Percentiles rank a stretch among this genome's conserved stretches.
phyloP scores from a whole-genome alignment of 2,329 filamentous ascomycete genomes.

The Myriangium duriaei region DNA sequence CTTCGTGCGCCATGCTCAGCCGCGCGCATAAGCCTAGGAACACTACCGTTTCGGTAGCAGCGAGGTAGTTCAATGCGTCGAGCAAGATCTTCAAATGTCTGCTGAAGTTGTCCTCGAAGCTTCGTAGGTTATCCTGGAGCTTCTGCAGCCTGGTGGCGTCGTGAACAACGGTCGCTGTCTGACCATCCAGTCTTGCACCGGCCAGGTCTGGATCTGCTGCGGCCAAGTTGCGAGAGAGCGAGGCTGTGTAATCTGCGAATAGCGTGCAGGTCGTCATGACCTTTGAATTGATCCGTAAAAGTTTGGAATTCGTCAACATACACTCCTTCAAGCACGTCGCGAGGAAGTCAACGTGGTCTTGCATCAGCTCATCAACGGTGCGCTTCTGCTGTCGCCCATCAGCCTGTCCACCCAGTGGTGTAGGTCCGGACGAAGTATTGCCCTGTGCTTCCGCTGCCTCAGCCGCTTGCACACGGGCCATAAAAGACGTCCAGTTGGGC shows the following conservation, averaged over 20 bases:
- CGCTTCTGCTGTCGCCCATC: constrained; percentile 43
- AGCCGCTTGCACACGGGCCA: constrained; percentile 61
- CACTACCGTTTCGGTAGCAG: constrained; percentile 92
- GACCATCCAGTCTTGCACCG: constrained; percentile 19
- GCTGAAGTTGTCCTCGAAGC: constrained; percentile 89
- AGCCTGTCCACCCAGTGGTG: constrained; percentile 13
- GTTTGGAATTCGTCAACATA: constrained; percentile 94
- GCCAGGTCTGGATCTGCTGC: constrained; percentile 70
- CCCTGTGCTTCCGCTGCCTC: constrained; percentile 38
- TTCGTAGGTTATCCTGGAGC: constrained; percentile 73
- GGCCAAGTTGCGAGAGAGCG: constrained; percentile 72
- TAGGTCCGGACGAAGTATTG: constrained; percentile 13
- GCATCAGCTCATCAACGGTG: constrained; percentile 96
- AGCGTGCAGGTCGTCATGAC: constrained; percentile 91
- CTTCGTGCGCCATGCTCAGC: constrained; percentile 69
- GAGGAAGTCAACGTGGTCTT: constrained; percentile 95
- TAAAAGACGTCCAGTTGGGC: constrained; percentile 89
- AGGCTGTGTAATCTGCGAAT: constrained; percentile 82
- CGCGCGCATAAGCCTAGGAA: constrained; percentile 76
- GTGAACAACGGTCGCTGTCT: constrained; percentile 19
- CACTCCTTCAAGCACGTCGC: constrained; percentile 98
- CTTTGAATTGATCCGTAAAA: constrained; percentile 90
- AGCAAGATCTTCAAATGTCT: constrained; percentile 85
- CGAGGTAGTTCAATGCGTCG: constrained; percentile 92
- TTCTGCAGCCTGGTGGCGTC: constrained; percentile 55